Evolutionary conservation across 2,329 filamentous ascomycete species (phyloP), one percentile per base, ranked within the genome.

Genomic region (Cladorrhinum sp.): DNA sequence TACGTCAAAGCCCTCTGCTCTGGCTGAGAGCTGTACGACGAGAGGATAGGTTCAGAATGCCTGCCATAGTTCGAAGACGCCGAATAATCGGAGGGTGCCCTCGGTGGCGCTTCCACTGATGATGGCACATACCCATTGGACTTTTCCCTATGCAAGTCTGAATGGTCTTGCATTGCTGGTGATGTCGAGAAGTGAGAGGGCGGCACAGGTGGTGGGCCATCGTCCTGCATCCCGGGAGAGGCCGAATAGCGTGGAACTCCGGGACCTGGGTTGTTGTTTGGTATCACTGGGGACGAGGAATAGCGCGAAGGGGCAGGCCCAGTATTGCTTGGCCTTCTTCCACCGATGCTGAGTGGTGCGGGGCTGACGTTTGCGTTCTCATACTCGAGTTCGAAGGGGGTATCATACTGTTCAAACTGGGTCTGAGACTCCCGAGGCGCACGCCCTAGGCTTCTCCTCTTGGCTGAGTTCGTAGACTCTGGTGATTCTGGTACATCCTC

Each of bases 401-500:
- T 56, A 50, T 36, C 33, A 16, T 36, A 36, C n/a, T 46, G 42
- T 16, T 66, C 63, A 10, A 62, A 36, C 23, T 62, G 62, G 2
- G 61, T 60, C 28, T 65, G 63, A 23, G 60, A 56, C 8, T 66
- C 64, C 2, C 63, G 67, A 12, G 68, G 66, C 33, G 60, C 64
- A 20, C 68, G 70, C 1, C 68, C 70, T 5, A 62, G 64, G 53
- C 66, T 69, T 18, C 69, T 68, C 46, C 71, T 68, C 51, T 65
- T 68, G 1, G 70, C 66, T 5, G 66, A 68, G n/a, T 68, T 61
- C 9, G 69, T 57, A 2, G 69, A 66, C 2, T 70, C 69, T 1
- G 78, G 76, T 1, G 82, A 81, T 54, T 86, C 84, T 3, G 86
- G 85, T 5, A 81, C 84, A 64, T 89, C 86, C 69, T 89, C 86